phyloP scores from a whole-genome alignment of 768 basidiomycete genomes.

The Mycena metata region DNA sequence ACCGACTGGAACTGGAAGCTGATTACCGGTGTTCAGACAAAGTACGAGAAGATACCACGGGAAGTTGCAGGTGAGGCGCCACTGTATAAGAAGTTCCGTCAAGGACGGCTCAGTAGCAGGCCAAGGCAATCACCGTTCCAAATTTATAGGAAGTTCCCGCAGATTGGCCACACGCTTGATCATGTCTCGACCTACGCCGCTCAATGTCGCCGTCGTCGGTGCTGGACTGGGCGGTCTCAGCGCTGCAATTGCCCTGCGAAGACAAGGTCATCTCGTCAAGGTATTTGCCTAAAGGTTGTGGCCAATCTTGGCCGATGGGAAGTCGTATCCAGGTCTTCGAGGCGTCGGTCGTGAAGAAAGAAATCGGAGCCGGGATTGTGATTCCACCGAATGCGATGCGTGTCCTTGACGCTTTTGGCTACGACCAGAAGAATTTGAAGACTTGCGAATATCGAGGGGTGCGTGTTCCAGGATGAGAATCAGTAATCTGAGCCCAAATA shows the following conservation, averaged over 20 bases:
- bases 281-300: not conserved
- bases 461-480: not conserved
- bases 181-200: conserved; percentile 6
- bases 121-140: too few relatives aligned
- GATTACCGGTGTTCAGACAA: too few relatives aligned
- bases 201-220: conserved; percentile 19
- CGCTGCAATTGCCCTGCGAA: conserved; percentile 19
- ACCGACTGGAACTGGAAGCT: too few relatives aligned
- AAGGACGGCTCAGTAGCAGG: too few relatives aligned
- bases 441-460: conserved; percentile 20
- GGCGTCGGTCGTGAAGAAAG: not conserved
- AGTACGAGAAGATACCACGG: too few relatives aligned
- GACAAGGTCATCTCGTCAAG: conserved; percentile 18
- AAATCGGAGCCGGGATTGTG: conserved; percentile 11
- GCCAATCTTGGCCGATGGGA: not conserved
- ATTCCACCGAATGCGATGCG: conserved; percentile 11
- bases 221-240: conserved; percentile 22
- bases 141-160: too few relatives aligned
- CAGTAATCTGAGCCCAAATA: not conserved
- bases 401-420: conserved; percentile 4
- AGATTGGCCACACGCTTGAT: too few relatives aligned
- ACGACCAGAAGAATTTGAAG: conserved; percentile 9
- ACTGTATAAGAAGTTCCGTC: too few relatives aligned
- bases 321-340: conserved; percentile 2
- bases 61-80: too few relatives aligned